Evolutionary conservation across 495 filamentous ascomycete genomes (phyloP).

Genomic region (Articulospora tetracladia): DNA sequence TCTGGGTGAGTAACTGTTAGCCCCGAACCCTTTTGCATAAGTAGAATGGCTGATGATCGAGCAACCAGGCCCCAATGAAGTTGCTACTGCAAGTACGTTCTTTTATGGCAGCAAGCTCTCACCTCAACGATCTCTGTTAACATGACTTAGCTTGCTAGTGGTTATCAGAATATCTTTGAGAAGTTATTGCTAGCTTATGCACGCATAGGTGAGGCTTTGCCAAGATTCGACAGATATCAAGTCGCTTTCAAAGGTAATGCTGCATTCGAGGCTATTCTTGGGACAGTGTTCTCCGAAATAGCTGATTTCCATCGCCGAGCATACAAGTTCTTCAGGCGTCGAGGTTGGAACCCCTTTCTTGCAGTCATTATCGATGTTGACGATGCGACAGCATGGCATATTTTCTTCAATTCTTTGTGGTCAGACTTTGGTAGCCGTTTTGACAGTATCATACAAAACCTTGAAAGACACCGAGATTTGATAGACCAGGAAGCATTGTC

Average conservation of each 20-base stretch:
- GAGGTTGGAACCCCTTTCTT: slow-evolving; percentile 16
- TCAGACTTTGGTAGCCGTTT: slow-evolving; percentile 29
- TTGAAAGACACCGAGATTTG: slow-evolving; percentile 28
- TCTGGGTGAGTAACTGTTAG: slow-evolving; percentile 36
- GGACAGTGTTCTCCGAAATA: slow-evolving; percentile 33
- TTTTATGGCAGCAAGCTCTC: too few relatives aligned
- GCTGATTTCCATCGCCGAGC: slow-evolving; percentile 36
- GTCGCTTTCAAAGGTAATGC: slow-evolving; percentile 25
- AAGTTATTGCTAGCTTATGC: slow-evolving; percentile 29
- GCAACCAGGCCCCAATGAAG: slow-evolving; percentile 12
- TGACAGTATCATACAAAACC: slow-evolving; percentile 27
- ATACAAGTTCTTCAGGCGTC: slow-evolving; percentile 34
- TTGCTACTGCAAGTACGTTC: slow-evolving; percentile 22
- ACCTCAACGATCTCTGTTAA: too few relatives aligned
- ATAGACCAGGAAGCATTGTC: slow-evolving; percentile 30
- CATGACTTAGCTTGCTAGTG: too few relatives aligned
- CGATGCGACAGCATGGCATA: slow-evolving; percentile 26
- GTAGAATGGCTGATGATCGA: background rate
- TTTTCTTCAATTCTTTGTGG: slow-evolving; percentile 33
- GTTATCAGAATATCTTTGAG: too few relatives aligned
- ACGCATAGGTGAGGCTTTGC: slow-evolving; percentile 33
- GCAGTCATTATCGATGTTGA: background rate
- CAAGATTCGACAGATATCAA: slow-evolving; percentile 29
- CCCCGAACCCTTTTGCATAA: background rate
- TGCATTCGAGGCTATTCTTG: slow-evolving; percentile 30